These are phyloP conservation scores for Zanthoxylum bungeanum DNA, from an alignment of 345 rosid species.

Conservation along the genomic window DNA sequence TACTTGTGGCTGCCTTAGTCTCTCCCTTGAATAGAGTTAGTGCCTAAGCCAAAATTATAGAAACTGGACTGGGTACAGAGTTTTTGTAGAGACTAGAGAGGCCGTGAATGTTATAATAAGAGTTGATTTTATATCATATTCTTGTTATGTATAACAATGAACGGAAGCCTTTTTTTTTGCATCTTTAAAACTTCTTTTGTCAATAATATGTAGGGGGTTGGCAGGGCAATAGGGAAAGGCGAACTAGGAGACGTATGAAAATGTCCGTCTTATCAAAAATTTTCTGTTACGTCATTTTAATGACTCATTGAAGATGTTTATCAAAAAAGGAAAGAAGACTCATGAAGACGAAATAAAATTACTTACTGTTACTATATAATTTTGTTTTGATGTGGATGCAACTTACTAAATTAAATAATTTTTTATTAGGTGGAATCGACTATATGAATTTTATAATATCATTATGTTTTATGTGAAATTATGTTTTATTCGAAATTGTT, in stretches of 20 bases:
- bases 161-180: background rate
- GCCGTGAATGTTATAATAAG: background rate
- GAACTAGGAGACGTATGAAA: background rate
- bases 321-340: too few species aligned
- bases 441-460: too few species aligned
- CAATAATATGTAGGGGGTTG: background rate
- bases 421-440: too few species aligned
- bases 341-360: too few species aligned
- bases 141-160: background rate
- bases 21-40: background rate
- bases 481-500: too few species aligned
- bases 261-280: too few species aligned
- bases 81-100: constrained; percentile 37
- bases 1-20: background rate
- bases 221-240: background rate
- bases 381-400: too few species aligned
- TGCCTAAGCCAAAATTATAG: constrained; percentile 10
- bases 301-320: too few species aligned
- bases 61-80: constrained; percentile 15
- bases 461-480: too few species aligned
- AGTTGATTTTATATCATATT: constrained; percentile 12
- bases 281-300: too few species aligned
- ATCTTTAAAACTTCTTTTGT: background rate
- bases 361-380: too few species aligned
- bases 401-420: too few species aligned